A percentile compares a stretch with the other conserved stretches of the same genome.
These are phyloP conservation scores for Arthroderma sp. DNA, from an alignment of 2,329 filamentous ascomycete genomes.

Conservation along the genomic window DNA sequence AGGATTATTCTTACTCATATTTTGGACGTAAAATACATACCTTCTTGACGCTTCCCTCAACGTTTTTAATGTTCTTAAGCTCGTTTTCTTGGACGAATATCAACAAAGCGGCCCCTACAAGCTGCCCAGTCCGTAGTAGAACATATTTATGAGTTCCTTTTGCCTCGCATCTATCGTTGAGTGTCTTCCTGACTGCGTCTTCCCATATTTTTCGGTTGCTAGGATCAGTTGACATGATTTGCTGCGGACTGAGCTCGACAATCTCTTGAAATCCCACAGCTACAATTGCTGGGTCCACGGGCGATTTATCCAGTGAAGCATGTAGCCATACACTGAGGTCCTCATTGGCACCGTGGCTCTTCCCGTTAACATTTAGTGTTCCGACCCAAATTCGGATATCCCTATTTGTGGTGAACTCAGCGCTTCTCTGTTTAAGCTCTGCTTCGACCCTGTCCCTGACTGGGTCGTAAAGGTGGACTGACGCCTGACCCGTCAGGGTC, in stretches of 20 bases:
- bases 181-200: constrained; percentile 56
- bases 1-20: not conserved
- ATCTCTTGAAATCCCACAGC: constrained; percentile 95
- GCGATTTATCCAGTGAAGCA: constrained; percentile 40
- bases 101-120: constrained; percentile 84
- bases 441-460: constrained; percentile 79
- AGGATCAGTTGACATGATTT: constrained; percentile 98
- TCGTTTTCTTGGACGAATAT: constrained; percentile 75
- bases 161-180: constrained; percentile 58
- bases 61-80: constrained; percentile 78
- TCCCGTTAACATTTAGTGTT: constrained; percentile 91
- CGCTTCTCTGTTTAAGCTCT: constrained; percentile 53
- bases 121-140: constrained; percentile 75
- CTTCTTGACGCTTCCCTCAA: constrained; percentile 93
- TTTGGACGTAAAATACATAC: constrained; percentile 17
- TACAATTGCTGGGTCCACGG: constrained; percentile 65
- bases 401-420: constrained; percentile 63
- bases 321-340: constrained; percentile 82
- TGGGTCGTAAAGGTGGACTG: constrained; percentile 81
- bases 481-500: constrained; percentile 64
- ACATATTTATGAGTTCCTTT: constrained; percentile 69
- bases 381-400: constrained; percentile 71
- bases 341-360: constrained; percentile 59
- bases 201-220: constrained; percentile 79
- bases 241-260: constrained; percentile 91